phyloP scores from a whole-genome alignment of 2,329 filamentous ascomycete species.

The Coleophoma crateriformis region DNA sequence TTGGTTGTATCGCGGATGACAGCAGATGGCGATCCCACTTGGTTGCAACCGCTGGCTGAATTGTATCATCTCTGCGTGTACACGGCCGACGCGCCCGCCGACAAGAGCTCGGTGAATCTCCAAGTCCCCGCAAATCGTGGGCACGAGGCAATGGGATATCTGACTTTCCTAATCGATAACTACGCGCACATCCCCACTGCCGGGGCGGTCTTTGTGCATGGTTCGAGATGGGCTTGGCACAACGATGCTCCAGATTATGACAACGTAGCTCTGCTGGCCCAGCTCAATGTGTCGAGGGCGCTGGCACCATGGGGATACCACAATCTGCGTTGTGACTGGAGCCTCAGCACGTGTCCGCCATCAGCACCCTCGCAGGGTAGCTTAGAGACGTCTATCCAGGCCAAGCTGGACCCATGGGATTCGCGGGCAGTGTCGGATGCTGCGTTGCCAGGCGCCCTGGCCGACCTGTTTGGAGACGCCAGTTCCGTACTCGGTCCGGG shows the following conservation, averaged over 20 bases:
- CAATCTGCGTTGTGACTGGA: conserved; percentile 46
- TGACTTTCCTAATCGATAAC: conserved; percentile 41
- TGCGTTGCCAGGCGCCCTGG: conserved; percentile 28
- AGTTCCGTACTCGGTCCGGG: conserved; percentile 29
- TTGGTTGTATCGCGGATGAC: conserved; percentile 36
- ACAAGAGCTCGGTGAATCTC: conserved; percentile 24
- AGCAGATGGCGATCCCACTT: conserved; percentile 34
- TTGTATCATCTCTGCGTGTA: conserved; percentile 41
- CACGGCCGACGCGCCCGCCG: conserved; percentile 28
- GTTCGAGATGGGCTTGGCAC: conserved; percentile 37
- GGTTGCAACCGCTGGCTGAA: conserved; percentile 32
- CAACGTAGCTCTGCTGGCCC: conserved; percentile 32
- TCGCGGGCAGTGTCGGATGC: conserved; percentile 32
- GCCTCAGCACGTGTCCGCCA: conserved; percentile 31
- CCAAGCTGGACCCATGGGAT: conserved; percentile 35
- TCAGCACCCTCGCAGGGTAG: conserved; percentile 32
- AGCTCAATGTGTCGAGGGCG: conserved; percentile 32
- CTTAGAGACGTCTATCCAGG: conserved; percentile 32
- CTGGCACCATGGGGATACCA: conserved; percentile 35
- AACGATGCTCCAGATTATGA: conserved; percentile 38
- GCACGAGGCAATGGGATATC: conserved; percentile 40
- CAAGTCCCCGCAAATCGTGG: conserved; percentile 39
- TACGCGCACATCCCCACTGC: conserved; percentile 31
- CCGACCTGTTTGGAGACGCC: conserved; percentile 28
- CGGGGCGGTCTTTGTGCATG: conserved; percentile 37